phyloP scores from a whole-genome alignment of 306 rosid genomes.

The Trifolium pratense region DNA sequence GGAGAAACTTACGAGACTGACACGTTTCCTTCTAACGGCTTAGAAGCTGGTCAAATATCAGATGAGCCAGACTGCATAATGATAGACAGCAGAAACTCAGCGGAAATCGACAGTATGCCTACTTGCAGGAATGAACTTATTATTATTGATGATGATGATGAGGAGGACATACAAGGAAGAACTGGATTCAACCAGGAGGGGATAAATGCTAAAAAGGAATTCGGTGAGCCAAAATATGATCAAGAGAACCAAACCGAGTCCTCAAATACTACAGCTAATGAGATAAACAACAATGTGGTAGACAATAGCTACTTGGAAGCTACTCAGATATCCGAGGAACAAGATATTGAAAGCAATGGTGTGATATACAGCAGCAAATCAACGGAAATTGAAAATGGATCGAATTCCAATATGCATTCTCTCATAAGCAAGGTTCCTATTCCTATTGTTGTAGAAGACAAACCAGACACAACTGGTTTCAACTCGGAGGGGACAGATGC shows the following conservation, averaged over 20 bases:
- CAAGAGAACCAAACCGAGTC: slow-evolving; percentile 17
- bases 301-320: too few relatives aligned
- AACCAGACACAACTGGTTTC: slow-evolving; percentile 8
- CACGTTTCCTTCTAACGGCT: slow-evolving; percentile 6
- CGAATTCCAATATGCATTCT: too few relatives aligned
- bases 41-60: slow-evolving; percentile 23
- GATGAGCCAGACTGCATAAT: too few relatives aligned
- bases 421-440: slow-evolving; percentile 1
- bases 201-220: slow-evolving; percentile 2
- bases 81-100: neutral
- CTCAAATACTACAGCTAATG: neutral
- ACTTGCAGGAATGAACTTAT: neutral
- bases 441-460: slow-evolving; percentile 29
- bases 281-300: neutral
- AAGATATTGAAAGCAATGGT: slow-evolving; percentile 9
- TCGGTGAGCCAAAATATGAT: slow-evolving; percentile 37
- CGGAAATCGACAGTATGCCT: neutral
- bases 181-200: neutral
- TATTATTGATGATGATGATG: slow-evolving; percentile 11
- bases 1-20: neutral
- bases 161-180: neutral
- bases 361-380: slow-evolving; percentile 21
- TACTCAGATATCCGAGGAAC: neutral
- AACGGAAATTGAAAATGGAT: slow-evolving; percentile 16
- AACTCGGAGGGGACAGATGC: slow-evolving; percentile 30